phyloP scores from a whole-genome alignment of 257 asterid species.

The Solanum rostratum region DNA sequence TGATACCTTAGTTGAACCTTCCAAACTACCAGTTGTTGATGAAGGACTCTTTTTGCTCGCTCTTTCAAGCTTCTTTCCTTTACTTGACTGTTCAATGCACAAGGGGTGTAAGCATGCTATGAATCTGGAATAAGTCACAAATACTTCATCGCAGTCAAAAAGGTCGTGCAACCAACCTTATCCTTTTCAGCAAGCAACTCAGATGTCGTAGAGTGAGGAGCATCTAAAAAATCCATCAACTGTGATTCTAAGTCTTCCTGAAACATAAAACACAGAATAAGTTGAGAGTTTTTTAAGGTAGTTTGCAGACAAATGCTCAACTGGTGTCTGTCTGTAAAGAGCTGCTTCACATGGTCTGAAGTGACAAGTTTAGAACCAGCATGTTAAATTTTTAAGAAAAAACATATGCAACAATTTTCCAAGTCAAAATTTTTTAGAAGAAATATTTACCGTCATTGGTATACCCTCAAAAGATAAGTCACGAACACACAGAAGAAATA shows the following conservation, averaged over 20 bases:
- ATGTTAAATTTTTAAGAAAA: not conserved
- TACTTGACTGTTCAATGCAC: conserved; percentile 27
- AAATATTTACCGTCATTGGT: not conserved
- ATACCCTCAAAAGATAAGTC: not conserved
- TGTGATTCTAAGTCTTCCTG: conserved; percentile 78
- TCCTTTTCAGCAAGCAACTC: conserved; percentile 72
- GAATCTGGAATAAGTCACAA: not conserved
- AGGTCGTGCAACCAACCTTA: conserved; percentile 34
- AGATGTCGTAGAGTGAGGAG: conserved; percentile 67
- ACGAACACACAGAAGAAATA: not conserved
- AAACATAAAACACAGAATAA: not conserved
- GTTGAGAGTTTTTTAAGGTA: not conserved
- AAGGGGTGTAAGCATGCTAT: not conserved
- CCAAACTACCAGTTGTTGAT: conserved; percentile 40
- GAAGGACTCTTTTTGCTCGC: conserved; percentile 25
- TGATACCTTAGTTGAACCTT: conserved; percentile 60
- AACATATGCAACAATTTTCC: not conserved
- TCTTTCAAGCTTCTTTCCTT: conserved; percentile 64
- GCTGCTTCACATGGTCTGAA: not conserved
- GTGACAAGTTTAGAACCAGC: not conserved
- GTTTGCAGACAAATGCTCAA: not conserved
- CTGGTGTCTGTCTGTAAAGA: not conserved
- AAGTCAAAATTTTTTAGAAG: not conserved
- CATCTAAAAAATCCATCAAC: conserved; percentile 68
- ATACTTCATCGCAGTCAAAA: not conserved